Percentiles rank a stretch among this genome's conserved stretches.
Conservation (phyloP, 257 asterid species). For the Forsythia viridissima region DNA sequence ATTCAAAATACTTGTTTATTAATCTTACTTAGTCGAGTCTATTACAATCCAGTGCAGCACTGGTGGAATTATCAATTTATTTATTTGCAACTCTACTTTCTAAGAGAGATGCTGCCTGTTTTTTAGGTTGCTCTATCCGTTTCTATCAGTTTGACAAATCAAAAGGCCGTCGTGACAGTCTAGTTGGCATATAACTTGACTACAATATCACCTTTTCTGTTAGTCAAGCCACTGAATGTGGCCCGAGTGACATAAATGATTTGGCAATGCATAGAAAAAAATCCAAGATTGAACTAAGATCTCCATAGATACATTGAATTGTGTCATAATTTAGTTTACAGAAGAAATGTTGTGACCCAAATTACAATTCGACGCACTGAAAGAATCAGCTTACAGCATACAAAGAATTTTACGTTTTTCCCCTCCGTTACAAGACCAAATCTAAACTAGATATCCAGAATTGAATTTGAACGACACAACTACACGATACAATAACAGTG, state of each 20-base stretch:
- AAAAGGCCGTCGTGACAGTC: neutral
- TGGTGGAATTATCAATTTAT: too few species aligned
- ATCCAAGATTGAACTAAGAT: neutral
- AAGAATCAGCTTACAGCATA: constrained; percentile 13
- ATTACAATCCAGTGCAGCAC: too few species aligned
- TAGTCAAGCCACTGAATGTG: neutral
- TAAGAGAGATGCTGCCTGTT: too few species aligned
- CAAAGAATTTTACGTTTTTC: constrained; percentile 1
- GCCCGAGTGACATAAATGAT: neutral
- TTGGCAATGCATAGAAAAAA: neutral
- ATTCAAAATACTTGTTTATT: too few species aligned
- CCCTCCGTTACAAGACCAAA: neutral
- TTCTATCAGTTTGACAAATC: too few species aligned
- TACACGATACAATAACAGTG: constrained; percentile 5
- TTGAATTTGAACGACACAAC: constrained; percentile 17
- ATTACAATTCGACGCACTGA: constrained; percentile 9
- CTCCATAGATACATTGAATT: neutral
- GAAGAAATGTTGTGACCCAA: neutral
- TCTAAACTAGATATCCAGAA: constrained; percentile 3
- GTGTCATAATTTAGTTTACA: neutral
- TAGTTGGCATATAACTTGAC: neutral
- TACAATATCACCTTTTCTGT: neutral
- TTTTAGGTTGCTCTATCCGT: too few species aligned
- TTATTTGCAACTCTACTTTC: too few species aligned
- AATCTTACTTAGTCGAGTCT: too few species aligned